Evolutionary conservation across 2,329 filamentous ascomycete genomes (phyloP), one percentile per base, ranked within the genome.

Genomic region (Ophiobolus disseminans): DNA sequence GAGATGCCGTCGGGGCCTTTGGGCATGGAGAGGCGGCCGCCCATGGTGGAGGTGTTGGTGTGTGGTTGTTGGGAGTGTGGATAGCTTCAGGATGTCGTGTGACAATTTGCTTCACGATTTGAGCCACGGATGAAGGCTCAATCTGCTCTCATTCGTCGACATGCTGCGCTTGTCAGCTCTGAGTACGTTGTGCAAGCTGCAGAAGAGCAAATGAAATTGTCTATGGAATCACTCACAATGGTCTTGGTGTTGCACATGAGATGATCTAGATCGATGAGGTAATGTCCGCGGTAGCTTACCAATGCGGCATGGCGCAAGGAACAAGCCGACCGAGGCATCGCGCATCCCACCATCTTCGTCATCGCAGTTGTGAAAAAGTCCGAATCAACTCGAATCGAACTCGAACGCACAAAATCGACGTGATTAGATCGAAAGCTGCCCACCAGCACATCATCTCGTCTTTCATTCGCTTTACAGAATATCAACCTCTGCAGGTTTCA

Each of bases 21-120:
- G 23, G 77, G 77, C 54, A 74, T 72, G 11, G 76, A 78, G 20
- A 80, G 66, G 44, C 78, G 73, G 51, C 74, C 75, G 32, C 78
- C 78, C 78, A 80, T 80, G 40, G 28, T 55, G 37, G 39, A 31
- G 19, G 7, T 10, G n/a, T 11, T 13, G n/a, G 9, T 17, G 13
- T 9, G n/a, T 19, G 14, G 16, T 34, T 34, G 11, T 36, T 11
- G 16, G 16, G 13, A 19, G 13, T 36, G 4, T 36, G 21, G n/a
- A 38, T 35, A 19, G 34, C 17, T 28, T 44, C 40, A 37, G 5
- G 30, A n/a, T 25, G 26, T 20, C 30, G 40, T 32, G n/a, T n/a
- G n/a, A n/a, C n/a, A n/a, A n/a, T n/a, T n/a, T n/a, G n/a, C n/a
- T n/a, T n/a, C n/a, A n/a, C n/a, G n/a, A n/a, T n/a, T n/a, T n/a